Evolutionary conservation across 2,329 filamentous ascomycete species (phyloP), one percentile per base, ranked within the genome.

Genomic region (Acrocalymma vagum): DNA sequence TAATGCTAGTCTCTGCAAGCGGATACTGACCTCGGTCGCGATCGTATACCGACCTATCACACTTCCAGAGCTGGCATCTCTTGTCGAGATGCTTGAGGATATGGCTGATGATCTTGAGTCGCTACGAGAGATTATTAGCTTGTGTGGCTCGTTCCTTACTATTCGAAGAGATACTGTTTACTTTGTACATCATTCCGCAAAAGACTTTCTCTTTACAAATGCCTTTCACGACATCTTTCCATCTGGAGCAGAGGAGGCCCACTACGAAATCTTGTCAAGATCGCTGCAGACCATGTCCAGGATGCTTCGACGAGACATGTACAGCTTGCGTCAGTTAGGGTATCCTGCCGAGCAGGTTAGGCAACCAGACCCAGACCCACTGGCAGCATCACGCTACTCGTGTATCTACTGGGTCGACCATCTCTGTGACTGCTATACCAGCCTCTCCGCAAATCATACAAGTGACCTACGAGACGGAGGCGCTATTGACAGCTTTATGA

Each of bases 111-210:
- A 58, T 14, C 4, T 27, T 6, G 30, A 54, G 6, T 34, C 41
- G 1, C 7, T 70, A 3, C 8, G 29, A 9, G 39, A 66, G 4
- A 44, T 72, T 5, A 57, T 76, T 10, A 26, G 39, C 1, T n/a
- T 38, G 3, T 76, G 70, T 44, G 68, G 70, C 16, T 76, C 68
- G 73, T 40, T 58, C 75, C 27, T 29, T 15, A 29, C 27, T 15
- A 9, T 29, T 9, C 9, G 27, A 29, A 14, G 15, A 15, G 14
- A 15, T 8, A 29, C 27, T 15, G 14, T 29, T 15, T 38, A 23
- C 24, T 25, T 28, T 41, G 14, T 29, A 1, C 71, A 76, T 40
- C 67, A 73, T 38, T 75, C 73, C 1, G 74, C 71, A 1, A 73
- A 74, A 44, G 72, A 77, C 8, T 73, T 61, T 45, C 38, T 78